Percentiles rank a stretch among this genome's conserved stretches.
phyloP scores from a whole-genome alignment of 306 rosid species.

The Alnus rubra region DNA sequence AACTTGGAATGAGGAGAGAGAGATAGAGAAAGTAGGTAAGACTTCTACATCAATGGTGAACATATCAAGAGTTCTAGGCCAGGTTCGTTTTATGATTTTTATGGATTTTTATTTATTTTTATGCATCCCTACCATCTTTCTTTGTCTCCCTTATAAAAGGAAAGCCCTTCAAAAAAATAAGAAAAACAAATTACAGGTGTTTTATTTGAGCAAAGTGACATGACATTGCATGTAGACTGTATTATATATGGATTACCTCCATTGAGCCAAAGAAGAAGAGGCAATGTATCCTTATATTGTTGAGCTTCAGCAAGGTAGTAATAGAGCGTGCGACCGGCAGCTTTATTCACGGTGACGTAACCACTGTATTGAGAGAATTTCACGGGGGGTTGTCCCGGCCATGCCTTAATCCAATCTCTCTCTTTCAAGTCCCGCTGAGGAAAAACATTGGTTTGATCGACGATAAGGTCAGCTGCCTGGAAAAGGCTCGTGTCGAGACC shows the following conservation, averaged over 20 bases:
- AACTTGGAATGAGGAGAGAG: background rate
- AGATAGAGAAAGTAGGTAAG: background rate
- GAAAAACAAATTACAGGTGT: too few relatives aligned
- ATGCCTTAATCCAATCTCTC: constrained; percentile 55
- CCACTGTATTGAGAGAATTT: constrained; percentile 80
- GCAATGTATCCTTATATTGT: constrained; percentile 37
- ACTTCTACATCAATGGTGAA: background rate
- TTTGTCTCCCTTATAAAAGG: background rate
- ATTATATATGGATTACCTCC: constrained; percentile 58
- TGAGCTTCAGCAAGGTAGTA: constrained; percentile 79
- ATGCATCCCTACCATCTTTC: background rate
- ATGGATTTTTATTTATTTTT: background rate
- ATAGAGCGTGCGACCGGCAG: constrained; percentile 71
- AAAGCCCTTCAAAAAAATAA: background rate
- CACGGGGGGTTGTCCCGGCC: constrained; percentile 84
- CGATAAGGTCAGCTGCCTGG: constrained; percentile 20
- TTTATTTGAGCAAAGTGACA: too few relatives aligned
- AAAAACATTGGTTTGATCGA: constrained; percentile 18
- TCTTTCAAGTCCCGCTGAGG: constrained; percentile 59
- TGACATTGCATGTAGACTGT: too few relatives aligned
- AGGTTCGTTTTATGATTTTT: background rate
- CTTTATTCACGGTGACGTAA: constrained; percentile 62
- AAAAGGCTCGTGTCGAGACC: constrained; percentile 48
- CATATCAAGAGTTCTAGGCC: background rate
- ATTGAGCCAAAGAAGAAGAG: constrained; percentile 99